Conservation (phyloP, 176 grass and related monocot species). For the Phoenix dactylifera region DNA sequence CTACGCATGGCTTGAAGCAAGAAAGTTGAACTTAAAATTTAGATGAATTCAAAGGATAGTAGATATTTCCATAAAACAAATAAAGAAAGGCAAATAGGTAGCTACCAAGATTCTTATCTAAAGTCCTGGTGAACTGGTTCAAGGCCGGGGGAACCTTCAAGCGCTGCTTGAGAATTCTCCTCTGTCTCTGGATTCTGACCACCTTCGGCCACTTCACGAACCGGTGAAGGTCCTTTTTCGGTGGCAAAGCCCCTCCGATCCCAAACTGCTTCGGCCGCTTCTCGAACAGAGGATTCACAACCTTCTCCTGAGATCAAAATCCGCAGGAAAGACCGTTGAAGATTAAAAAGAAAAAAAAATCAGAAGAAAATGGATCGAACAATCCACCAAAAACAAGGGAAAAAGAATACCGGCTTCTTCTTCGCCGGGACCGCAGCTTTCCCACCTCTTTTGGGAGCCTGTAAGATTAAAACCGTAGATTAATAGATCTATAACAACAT, state of each 20-base stretch:
- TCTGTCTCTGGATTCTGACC: slow-evolving; percentile 3
- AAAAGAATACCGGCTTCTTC: too few species aligned
- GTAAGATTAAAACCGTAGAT: too few species aligned
- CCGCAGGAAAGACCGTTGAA: too few species aligned
- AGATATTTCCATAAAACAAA: too few species aligned
- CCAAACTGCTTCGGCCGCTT: slow-evolving; percentile 9
- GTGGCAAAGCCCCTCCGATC: not conserved
- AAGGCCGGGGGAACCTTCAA: slow-evolving; percentile 3
- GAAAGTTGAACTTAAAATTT: not conserved
- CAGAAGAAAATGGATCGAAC: too few species aligned
- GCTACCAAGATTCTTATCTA: not conserved
- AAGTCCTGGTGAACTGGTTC: slow-evolving; percentile 1
- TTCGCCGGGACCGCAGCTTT: too few species aligned
- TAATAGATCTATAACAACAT: too few species aligned
- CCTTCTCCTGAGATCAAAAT: slow-evolving; percentile 3
- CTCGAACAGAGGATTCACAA: slow-evolving; percentile 5
- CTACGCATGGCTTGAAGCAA: too few species aligned
- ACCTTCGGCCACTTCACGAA: slow-evolving; percentile 9
- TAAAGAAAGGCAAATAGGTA: too few species aligned
- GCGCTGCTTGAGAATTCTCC: not conserved
- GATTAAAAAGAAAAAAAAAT: too few species aligned
- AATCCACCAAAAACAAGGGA: too few species aligned
- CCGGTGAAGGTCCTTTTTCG: not conserved
- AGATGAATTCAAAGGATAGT: not conserved
- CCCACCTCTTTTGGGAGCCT: too few species aligned